Conservation (phyloP, 2,329 filamentous ascomycete species). For the Arthrobotrys megalospora region DNA sequence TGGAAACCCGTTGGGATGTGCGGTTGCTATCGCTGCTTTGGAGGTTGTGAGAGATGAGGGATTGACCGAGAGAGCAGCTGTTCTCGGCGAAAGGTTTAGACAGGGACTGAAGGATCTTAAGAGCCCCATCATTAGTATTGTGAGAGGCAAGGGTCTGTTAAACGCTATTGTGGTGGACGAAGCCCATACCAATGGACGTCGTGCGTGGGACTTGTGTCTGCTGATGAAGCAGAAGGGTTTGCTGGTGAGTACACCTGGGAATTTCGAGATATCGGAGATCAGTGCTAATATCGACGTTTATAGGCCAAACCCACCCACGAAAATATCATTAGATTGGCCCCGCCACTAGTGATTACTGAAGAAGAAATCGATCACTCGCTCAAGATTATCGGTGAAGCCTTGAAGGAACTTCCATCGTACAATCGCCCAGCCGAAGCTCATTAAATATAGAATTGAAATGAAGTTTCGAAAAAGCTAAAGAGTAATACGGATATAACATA, state of each 20-base stretch:
- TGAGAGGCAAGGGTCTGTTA: slow-evolving; percentile 92
- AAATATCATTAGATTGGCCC: slow-evolving; percentile 98
- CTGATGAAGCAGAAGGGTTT: slow-evolving; percentile 95
- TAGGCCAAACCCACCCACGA: slow-evolving; percentile 98
- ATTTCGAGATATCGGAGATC: slow-evolving; percentile 44
- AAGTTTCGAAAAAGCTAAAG: not conserved
- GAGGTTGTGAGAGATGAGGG: slow-evolving; percentile 94
- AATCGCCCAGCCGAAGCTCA: slow-evolving; percentile 28
- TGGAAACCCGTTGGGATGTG: slow-evolving; percentile 94
- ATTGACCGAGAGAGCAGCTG: slow-evolving; percentile 85
- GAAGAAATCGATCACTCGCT: slow-evolving; percentile 84
- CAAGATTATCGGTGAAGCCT: slow-evolving; percentile 82
- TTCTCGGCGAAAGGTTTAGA: slow-evolving; percentile 85
- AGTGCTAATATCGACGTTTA: slow-evolving; percentile 46
- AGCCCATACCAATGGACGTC: slow-evolving; percentile 80
- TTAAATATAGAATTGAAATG: not conserved
- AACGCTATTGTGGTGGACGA: slow-evolving; percentile 98
- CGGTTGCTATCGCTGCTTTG: slow-evolving; percentile 93
- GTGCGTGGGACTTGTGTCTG: slow-evolving; percentile 96
- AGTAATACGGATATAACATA: not conserved
- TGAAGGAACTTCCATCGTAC: slow-evolving; percentile 76
- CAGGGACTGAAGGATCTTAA: slow-evolving; percentile 81
- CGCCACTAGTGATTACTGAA: slow-evolving; percentile 93
- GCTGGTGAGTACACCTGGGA: slow-evolving; percentile 75
- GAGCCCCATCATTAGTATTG: slow-evolving; percentile 82